Conservation (phyloP, 768 basidiomycete genomes). For the Baorangia bicolor region DNA sequence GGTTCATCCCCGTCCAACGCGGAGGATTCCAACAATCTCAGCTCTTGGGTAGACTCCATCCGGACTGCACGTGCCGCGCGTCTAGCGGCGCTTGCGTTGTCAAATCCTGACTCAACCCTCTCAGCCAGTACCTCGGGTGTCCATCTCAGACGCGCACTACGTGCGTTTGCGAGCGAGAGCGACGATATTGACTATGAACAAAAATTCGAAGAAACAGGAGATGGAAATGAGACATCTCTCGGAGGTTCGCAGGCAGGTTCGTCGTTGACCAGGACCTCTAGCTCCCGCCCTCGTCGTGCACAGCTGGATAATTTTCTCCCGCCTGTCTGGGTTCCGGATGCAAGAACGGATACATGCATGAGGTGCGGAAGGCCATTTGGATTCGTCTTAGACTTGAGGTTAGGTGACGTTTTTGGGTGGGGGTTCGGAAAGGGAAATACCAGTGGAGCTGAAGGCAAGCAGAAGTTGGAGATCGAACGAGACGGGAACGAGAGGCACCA, state of each 20-base stretch:
- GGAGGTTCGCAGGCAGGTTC: neutral
- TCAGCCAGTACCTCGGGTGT: conserved; percentile 75
- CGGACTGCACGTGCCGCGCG: conserved; percentile 67
- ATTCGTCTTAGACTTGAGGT: conserved; percentile 34
- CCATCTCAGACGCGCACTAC: conserved; percentile 70
- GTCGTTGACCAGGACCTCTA: neutral
- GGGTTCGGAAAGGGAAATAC: conserved; percentile 41
- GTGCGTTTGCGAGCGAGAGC: conserved; percentile 61
- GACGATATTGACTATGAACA: conserved; percentile 33
- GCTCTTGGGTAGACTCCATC: conserved; percentile 67
- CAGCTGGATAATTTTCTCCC: conserved; percentile 66
- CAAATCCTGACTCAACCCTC: conserved; percentile 77
- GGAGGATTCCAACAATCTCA: conserved; percentile 28
- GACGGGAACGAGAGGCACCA: conserved; percentile 4
- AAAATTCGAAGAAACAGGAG: conserved; percentile 43
- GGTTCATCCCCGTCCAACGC: conserved; percentile 1
- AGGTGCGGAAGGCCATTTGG: conserved; percentile 75
- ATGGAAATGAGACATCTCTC: conserved; percentile 36
- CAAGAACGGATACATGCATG: conserved; percentile 82
- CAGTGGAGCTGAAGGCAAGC: conserved; percentile 9
- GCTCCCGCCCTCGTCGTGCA: conserved; percentile 25
- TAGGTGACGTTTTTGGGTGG: conserved; percentile 31
- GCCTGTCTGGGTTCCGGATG: conserved; percentile 90
- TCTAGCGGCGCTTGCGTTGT: conserved; percentile 68
- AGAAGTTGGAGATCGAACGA: conserved; percentile 10